Base-by-base conservation (phyloP, 768 basidiomycete genomes). In the Asterophora lycoperdoides region DNA sequence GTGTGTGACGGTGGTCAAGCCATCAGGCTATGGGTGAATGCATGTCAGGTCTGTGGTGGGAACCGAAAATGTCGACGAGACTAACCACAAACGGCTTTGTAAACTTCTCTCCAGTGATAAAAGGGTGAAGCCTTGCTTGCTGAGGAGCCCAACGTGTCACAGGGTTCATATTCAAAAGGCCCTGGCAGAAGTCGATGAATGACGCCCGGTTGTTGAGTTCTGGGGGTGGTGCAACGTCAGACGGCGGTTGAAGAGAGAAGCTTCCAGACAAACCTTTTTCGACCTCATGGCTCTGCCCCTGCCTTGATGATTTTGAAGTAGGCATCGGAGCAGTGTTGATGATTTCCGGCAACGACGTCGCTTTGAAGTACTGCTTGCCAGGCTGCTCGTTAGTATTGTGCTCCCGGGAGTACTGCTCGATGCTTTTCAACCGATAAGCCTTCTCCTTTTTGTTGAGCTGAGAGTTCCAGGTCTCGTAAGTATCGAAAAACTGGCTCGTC, bases 281-380 rank as follows among this genome's bases (percentile, higher is more conserved):
- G 57, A 94, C 69, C 62, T 97, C 95, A 51, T 85, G 81, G 45
- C 78, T 70, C 68, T 83, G 83, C 59, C 87, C 70, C 68, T 83
- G 83, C 59, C 87, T 76, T 53, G 85, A 75, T 14, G 79, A 81
- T 64, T 94, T 95, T 61, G 83, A 84, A 14, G 80, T 78, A 8
- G 90, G 86, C 77, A 95, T 86, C n/a, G 94, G 92, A 37, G 96
- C 93, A 36, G 86, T 87, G 64, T 93, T 93, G 67, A 99, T 88
- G 58, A 99, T 95, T 53, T 99, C 96, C 1, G 91, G 93, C 34
- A 99, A 69, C 15, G 90, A 86, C 20, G 81, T 90, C 14, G 93
- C 92, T 65, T 93, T 90, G 79, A 99, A 98, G 66, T 98, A 99
- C 67, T 98, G 95, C 68, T 99, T 99, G 58, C 93, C 94, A 0